Conservation (phyloP, 768 basidiomycete species). For the Auricularia sp. region DNA sequence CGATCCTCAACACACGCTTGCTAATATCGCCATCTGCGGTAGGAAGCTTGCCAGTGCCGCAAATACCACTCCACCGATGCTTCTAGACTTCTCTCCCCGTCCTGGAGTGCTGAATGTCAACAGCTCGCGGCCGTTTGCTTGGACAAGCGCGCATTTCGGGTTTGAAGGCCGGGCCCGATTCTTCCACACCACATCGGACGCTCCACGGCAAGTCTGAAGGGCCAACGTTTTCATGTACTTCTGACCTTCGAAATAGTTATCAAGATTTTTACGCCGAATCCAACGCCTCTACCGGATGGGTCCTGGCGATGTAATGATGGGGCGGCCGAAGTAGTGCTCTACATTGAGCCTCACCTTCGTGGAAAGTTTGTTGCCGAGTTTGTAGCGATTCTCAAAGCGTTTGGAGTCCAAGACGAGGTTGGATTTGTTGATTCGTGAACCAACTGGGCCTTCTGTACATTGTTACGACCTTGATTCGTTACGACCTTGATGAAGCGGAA, state of each 20-base stretch:
- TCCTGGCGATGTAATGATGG: background rate
- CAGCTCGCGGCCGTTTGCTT: background rate
- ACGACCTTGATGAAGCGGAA: no score
- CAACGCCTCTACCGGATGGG: background rate
- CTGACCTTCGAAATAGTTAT: background rate
- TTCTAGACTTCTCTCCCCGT: background rate
- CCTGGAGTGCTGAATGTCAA: background rate
- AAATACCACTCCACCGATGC: background rate
- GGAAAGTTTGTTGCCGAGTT: background rate
- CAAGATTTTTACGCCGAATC: background rate
- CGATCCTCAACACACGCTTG: background rate
- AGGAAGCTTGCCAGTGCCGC: background rate
- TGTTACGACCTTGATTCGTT: no score
- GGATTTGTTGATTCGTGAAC: background rate
- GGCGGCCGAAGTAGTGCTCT: background rate
- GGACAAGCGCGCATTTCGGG: slow-evolving; percentile 1
- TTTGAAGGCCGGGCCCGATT: background rate
- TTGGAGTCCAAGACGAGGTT: background rate
- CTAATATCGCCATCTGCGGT: background rate
- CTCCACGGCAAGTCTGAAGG: background rate
- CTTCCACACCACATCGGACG: background rate
- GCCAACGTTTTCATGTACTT: no score
- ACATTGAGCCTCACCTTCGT: background rate
- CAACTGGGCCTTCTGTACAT: no score
- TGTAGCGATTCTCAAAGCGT: background rate